Evolutionary conservation across 2,329 filamentous ascomycete species (phyloP).

Genomic region (Penicillium frequentans): DNA sequence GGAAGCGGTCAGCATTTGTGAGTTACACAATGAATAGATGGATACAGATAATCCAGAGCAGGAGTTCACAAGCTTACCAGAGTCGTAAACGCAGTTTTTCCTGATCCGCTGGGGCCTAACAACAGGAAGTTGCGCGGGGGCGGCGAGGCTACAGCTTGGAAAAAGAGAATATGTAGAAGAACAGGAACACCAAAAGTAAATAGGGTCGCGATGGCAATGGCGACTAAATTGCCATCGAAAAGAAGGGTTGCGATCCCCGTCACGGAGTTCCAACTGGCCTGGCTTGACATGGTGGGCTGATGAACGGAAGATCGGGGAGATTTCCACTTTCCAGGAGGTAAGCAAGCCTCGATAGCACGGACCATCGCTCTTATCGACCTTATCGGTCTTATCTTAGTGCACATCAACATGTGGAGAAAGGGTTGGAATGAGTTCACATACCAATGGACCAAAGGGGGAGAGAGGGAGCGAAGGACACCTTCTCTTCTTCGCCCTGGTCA

Average conservation of each 20-base stretch:
- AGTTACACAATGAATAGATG: neutral
- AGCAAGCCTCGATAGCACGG: constrained; percentile 14
- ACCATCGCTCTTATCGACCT: neutral
- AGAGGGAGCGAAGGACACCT: neutral
- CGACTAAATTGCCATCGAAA: constrained; percentile 43
- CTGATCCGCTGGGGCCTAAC: constrained; percentile 75
- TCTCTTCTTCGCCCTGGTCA: constrained; percentile 1
- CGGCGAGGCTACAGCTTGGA: constrained; percentile 63
- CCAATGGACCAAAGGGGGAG: constrained; percentile 10
- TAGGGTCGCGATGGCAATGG: constrained; percentile 66
- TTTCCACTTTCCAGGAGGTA: neutral
- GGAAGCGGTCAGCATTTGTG: neutral
- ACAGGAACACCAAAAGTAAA: constrained; percentile 73
- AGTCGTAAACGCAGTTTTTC: constrained; percentile 87
- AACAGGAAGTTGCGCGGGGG: constrained; percentile 73
- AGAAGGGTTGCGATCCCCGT: constrained; percentile 41
- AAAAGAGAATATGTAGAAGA: constrained; percentile 73
- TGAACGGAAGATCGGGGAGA: neutral
- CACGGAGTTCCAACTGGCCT: constrained; percentile 39
- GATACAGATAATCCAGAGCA: neutral
- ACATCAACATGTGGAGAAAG: constrained; percentile 5
- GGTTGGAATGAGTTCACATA: constrained; percentile 17
- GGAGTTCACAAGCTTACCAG: constrained; percentile 52
- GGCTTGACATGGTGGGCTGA: constrained; percentile 26
- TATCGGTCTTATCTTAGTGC: constrained; percentile 15